Conservation (phyloP, 164 flowering plant species). For the Taxillus chinensis region DNA sequence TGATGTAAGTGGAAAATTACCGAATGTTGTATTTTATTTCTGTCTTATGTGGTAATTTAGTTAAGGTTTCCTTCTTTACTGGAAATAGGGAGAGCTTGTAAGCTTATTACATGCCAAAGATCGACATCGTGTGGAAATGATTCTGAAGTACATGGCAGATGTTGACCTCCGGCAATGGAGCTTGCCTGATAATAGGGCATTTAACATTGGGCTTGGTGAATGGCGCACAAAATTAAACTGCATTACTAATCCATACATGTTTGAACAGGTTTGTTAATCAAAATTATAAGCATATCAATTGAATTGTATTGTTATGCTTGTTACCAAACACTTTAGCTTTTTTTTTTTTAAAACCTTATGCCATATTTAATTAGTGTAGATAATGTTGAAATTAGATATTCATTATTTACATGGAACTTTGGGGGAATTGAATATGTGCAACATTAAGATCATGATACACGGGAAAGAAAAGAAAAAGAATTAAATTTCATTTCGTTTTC, state of each 20-base stretch:
- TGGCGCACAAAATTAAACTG: slow-evolving; percentile 66
- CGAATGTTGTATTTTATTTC: not conserved
- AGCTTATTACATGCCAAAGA: slow-evolving; percentile 34
- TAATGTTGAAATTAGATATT: no score
- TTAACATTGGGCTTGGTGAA: slow-evolving; percentile 48
- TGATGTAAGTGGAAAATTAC: slow-evolving; percentile 27
- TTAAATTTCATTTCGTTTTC: not conserved
- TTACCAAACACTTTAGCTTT: no score
- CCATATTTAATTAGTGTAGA: no score
- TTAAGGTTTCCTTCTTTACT: not conserved
- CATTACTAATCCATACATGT: slow-evolving; percentile 66
- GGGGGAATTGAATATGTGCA: no score
- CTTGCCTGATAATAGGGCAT: slow-evolving; percentile 46
- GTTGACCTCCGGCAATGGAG: slow-evolving; percentile 62
- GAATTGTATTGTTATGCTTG: not conserved
- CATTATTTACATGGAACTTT: no score
- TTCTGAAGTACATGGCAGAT: slow-evolving; percentile 73
- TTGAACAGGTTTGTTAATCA: slow-evolving; percentile 53
- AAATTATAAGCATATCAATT: not conserved
- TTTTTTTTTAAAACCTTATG: no score
- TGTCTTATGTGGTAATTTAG: not conserved
- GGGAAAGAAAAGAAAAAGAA: no score
- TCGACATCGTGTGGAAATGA: slow-evolving; percentile 29
- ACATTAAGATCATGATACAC: no score
- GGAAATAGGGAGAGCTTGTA: slow-evolving; percentile 24